phyloP scores from a whole-genome alignment of 345 rosid genomes.

The Euphorbia lathyris region DNA sequence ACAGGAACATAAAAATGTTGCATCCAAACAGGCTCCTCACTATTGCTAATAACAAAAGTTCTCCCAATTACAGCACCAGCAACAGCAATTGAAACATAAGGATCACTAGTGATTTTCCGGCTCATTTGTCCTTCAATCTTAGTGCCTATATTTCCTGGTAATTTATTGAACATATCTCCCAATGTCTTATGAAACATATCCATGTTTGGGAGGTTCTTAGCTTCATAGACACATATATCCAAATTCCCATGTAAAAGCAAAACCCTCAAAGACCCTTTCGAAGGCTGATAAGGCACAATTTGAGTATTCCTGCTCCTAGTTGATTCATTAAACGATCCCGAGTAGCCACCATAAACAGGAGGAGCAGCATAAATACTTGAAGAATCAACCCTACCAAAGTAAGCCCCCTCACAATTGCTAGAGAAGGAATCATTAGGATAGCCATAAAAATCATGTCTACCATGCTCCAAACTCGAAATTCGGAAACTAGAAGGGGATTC shows the following conservation, averaged over 20 bases:
- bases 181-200: conserved; percentile 81
- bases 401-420: conserved; percentile 41
- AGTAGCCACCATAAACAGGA: conserved; percentile 21
- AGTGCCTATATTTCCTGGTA: conserved; percentile 38
- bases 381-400: conserved; percentile 42
- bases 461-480: conserved; percentile 38
- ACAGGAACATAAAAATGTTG: conserved; percentile 88
- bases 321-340: conserved; percentile 42
- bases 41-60: conserved; percentile 82
- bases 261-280: conserved; percentile 70
- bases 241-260: conserved; percentile 85
- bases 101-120: conserved; percentile 80
- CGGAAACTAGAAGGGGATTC: conserved; percentile 27
- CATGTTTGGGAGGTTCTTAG: conserved; percentile 88
- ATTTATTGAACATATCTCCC: conserved; percentile 59
- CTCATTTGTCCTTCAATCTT: conserved; percentile 52
- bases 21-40: conserved; percentile 80
- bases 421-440: conserved; percentile 60
- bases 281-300: conserved; percentile 47
- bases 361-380: conserved; percentile 22
- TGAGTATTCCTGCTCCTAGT: conserved; percentile 37
- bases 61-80: conserved; percentile 67
- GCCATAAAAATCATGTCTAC: conserved; percentile 46
- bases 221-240: conserved; percentile 68
- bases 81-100: conserved; percentile 72